Conservation (phyloP, 148 eudicot genomes). For the Dysphania ambrosioides region DNA sequence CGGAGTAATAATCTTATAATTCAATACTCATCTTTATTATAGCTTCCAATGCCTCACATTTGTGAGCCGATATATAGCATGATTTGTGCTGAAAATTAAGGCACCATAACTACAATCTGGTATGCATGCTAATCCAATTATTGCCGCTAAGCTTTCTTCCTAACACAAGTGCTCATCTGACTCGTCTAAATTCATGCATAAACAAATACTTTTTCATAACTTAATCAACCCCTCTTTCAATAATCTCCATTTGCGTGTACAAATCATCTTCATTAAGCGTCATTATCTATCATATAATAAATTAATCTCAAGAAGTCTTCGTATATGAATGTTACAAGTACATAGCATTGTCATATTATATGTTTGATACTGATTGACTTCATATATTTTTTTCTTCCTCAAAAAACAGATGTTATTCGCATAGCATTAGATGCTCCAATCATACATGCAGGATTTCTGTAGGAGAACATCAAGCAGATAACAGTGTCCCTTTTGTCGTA, state of each 20-base stretch:
- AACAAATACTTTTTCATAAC: neutral
- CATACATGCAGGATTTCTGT: conserved; percentile 2
- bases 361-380: neutral
- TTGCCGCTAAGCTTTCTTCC: neutral
- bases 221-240: neutral
- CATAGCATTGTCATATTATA: neutral
- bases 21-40: too few relatives aligned
- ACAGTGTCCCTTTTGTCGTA: conserved; percentile 28
- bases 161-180: conserved; percentile 13
- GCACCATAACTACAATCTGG: neutral
- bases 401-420: conserved; percentile 5
- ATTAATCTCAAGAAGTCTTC: neutral
- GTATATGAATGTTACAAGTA: too few relatives aligned
- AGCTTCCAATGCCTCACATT: too few relatives aligned
- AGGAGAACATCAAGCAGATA: conserved; percentile 3
- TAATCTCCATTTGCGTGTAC: conserved; percentile 12
- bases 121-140: neutral
- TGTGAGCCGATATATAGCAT: too few relatives aligned
- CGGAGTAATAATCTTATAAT: too few relatives aligned
- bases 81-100: too few relatives aligned
- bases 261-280: conserved; percentile 8
- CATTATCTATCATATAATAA: neutral
- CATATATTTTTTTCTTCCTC: neutral
- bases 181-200: conserved; percentile 10
- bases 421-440: conserved; percentile 10